Evolutionary conservation across 2,329 filamentous ascomycete species (phyloP).

Genomic region (Xylaria hypoxylon): DNA sequence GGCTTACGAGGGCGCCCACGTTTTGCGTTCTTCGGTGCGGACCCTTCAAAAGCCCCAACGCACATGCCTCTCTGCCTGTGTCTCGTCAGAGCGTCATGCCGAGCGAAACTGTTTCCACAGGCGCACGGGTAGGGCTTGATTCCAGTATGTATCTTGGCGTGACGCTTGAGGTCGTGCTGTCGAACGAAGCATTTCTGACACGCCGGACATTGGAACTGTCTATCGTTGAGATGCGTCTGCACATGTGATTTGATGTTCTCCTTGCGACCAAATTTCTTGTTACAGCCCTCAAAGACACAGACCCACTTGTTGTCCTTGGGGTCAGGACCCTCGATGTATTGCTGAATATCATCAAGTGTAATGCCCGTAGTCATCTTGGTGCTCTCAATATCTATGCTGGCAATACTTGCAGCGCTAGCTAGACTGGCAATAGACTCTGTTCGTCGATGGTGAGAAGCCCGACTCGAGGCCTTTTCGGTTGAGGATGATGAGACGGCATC

Average conservation of each 20-base stretch:
- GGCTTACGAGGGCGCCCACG: conserved; percentile 73
- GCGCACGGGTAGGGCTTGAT: conserved; percentile 95
- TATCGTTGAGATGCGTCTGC: conserved; percentile 95
- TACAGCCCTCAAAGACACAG: conserved; percentile 81
- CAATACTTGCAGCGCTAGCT: conserved; percentile 68
- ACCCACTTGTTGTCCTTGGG: conserved; percentile 81
- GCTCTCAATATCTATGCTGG: conserved; percentile 73
- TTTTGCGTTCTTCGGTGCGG: conserved; percentile 70
- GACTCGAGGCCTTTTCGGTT: conserved; percentile 46
- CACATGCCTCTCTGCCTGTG: conserved; percentile 98
- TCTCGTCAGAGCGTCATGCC: conserved; percentile 93
- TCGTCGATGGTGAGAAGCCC: conserved; percentile 61
- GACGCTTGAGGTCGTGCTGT: conserved; percentile 95
- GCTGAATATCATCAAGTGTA: conserved; percentile 83
- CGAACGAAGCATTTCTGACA: conserved; percentile 97
- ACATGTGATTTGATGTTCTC: conserved; percentile 99
- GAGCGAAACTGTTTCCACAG: conserved; percentile 93
- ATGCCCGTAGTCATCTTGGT: conserved; percentile 83
- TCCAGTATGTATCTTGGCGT: conserved; percentile 96
- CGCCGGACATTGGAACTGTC: conserved; percentile 92
- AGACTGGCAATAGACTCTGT: conserved; percentile 71
- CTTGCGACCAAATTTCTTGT: conserved; percentile 93
- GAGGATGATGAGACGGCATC: conserved; percentile 40
- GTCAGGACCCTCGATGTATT: conserved; percentile 79
- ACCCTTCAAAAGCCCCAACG: conserved; percentile 89